Evolutionary conservation across 768 basidiomycete species (phyloP), one percentile per base, ranked within the genome.

Genomic region (Mycena leptocephala): DNA sequence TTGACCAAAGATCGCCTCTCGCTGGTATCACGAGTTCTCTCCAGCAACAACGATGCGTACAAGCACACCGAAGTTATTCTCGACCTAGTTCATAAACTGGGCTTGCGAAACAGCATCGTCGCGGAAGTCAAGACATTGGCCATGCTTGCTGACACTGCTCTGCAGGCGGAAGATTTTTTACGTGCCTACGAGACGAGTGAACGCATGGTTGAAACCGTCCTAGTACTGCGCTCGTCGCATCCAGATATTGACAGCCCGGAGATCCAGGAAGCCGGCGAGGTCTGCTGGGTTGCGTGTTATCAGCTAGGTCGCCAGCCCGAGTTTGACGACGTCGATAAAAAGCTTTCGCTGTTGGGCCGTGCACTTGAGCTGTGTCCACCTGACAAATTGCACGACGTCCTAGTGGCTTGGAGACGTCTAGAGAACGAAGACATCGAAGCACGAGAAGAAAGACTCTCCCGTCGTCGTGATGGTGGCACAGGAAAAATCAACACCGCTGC

Each of bases 1-100:
- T 90, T 98, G 26, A 95, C 96, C 37, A 95, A 95, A 78, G 95
- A 99, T 82, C 93, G 95, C 10, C 91, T 99, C 22, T 93, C 93
- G 2, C 90, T 99, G n/a, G 90, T 99, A 59, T 93, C 95, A 3
- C 93, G 92, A 16, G 94, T 99, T 51, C 91, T 99, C 33, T 93
- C 95, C 10, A 93, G 92, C 81, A 97, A 96, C 74, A 89, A 87
- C 76, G 95, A 97, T 67, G 96, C 97, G 3, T 98, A 97, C 86
- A 95, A 95, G 76, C 97, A 99, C 82, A 92, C 95, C 1, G 94
- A 97, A 80, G 94, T 99, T 72, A 93, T 99, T 62, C 90, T 99
- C 24, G 97, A 99, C 63, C 91, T 99, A 41, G 92, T 94, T 20
- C 88, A 93, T 84, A 98, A 98, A 85, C 93, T 99, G 10, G 97